These are phyloP conservation scores for Geosmithia putterillii DNA, from an alignment of 2,329 filamentous ascomycete species.

Conservation along the genomic window DNA sequence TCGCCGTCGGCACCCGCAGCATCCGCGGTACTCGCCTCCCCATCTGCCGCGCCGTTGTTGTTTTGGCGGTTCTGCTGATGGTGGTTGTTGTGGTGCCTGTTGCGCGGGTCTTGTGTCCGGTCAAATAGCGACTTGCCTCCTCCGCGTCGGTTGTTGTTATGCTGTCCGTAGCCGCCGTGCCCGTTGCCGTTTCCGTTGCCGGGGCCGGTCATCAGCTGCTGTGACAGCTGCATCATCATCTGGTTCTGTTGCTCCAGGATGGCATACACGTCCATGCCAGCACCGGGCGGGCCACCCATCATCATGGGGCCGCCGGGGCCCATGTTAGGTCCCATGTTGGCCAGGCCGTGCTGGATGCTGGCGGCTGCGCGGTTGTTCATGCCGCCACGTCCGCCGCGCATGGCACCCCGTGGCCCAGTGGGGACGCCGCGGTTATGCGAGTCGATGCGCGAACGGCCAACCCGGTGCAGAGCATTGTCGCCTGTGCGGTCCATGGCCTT, in stretches of 20 bases:
- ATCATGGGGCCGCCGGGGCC: constrained; percentile 25
- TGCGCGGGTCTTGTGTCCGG: constrained; percentile 44
- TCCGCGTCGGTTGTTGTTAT: constrained; percentile 15
- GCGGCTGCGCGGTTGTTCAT: constrained; percentile 31
- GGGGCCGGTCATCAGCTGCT: constrained; percentile 42
- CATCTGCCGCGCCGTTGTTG: constrained; percentile 18
- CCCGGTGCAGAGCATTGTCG: constrained; percentile 70
- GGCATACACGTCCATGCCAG: constrained; percentile 47
- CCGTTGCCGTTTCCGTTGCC: constrained; percentile 32
- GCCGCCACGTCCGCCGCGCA: constrained; percentile 26
- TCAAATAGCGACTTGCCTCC: constrained; percentile 59
- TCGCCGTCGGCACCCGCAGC: constrained; percentile 21
- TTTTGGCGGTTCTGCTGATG: constrained; percentile 25
- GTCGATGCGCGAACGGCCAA: constrained; percentile 73
- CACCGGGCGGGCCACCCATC: constrained; percentile 32
- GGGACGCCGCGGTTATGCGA: constrained; percentile 59
- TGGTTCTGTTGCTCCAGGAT: constrained; percentile 82
- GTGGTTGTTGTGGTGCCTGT: constrained; percentile 33
- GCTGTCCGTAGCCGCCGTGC: neutral
- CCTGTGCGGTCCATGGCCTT: constrained; percentile 67
- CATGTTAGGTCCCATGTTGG: constrained; percentile 7
- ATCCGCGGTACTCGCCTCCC: too few species aligned
- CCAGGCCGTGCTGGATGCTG: constrained; percentile 36
- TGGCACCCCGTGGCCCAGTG: constrained; percentile 53
- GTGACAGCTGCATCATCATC: constrained; percentile 68